phyloP scores from a whole-genome alignment of 345 rosid genomes.

The Tarenaya hassleriana region DNA sequence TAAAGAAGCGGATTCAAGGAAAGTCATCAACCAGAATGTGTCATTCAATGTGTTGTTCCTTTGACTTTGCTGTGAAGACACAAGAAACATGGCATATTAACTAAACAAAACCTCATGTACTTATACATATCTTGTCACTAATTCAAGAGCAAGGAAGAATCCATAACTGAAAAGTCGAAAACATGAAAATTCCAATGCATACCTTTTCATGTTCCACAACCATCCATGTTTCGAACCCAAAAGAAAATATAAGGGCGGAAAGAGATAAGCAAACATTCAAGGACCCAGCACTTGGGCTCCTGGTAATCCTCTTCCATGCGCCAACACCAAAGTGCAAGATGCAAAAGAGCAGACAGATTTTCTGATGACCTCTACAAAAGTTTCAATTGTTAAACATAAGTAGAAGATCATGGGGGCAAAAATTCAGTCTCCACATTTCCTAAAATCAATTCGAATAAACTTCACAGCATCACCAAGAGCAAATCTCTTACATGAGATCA shows the following conservation, averaged over 20 bases:
- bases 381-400: slow-evolving; percentile 1
- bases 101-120: neutral
- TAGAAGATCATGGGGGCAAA: neutral
- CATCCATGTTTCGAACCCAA: slow-evolving; percentile 84
- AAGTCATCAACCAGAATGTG: slow-evolving; percentile 89
- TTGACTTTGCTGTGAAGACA: slow-evolving; percentile 63
- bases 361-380: slow-evolving; percentile 68
- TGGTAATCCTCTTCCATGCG: slow-evolving; percentile 58
- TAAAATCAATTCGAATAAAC: neutral
- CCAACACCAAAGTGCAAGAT: slow-evolving; percentile 66
- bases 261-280: slow-evolving; percentile 60
- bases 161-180: too few relatives aligned
- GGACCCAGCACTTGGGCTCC: slow-evolving; percentile 50
- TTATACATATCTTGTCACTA: neutral
- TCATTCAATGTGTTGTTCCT: slow-evolving; percentile 65
- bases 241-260: slow-evolving; percentile 54
- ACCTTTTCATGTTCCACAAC: slow-evolving; percentile 87
- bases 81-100: neutral
- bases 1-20: slow-evolving; percentile 66
- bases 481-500: slow-evolving; percentile 60
- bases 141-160: neutral
- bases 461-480: neutral
- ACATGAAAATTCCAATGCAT: slow-evolving; percentile 20
- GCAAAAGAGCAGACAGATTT: slow-evolving; percentile 60
- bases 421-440: neutral